These are phyloP conservation scores for Ceratobasidium sp. DNA, from an alignment of 1,284 basidiomycete species.

Conservation along the genomic window DNA sequence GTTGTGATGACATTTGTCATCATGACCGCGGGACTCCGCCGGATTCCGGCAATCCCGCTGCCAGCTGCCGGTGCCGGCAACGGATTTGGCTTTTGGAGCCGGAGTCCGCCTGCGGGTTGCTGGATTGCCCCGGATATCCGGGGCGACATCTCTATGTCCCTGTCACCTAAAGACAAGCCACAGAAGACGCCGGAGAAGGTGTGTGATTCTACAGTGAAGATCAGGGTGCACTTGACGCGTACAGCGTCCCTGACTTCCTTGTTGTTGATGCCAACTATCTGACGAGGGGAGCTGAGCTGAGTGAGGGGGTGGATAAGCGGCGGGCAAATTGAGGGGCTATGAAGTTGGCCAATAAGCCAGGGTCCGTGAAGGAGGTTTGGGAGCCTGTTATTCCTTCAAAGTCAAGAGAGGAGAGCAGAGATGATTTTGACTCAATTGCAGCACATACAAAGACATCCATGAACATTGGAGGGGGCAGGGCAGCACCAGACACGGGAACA, in stretches of 20 bases:
- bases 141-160: too few species aligned
- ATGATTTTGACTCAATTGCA: not conserved
- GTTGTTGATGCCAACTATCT: not conserved
- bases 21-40: too few species aligned
- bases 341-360: not conserved
- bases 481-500: not conserved
- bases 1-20: too few species aligned
- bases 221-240: not conserved
- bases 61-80: too few species aligned
- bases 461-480: not conserved
- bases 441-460: not conserved
- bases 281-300: not conserved
- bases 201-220: not conserved
- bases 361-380: not conserved
- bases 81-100: too few species aligned
- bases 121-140: too few species aligned
- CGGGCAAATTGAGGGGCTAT: not conserved
- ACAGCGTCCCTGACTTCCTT: not conserved
- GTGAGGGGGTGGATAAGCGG: not conserved
- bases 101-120: too few species aligned
- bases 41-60: too few species aligned
- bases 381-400: too few species aligned
- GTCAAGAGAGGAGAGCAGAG: too few species aligned
- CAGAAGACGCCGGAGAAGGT: not conserved
- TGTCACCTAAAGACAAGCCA: not conserved